Base-by-base conservation (phyloP, 768 basidiomycete species). In the Tubosaeta sp. region DNA sequence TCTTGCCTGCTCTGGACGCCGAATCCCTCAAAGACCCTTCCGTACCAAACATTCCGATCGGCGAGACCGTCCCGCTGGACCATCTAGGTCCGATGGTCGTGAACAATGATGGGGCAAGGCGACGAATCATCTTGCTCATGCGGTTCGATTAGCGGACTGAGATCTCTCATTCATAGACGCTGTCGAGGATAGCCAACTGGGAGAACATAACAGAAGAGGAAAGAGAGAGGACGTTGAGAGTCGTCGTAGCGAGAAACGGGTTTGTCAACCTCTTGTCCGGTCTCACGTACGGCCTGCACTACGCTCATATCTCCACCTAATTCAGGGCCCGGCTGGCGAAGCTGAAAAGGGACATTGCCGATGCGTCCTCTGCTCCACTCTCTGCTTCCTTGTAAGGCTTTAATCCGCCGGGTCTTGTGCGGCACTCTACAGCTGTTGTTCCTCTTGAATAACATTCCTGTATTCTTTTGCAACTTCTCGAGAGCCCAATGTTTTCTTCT, bases 181-280 rank as follows among this genome's bases (percentile, higher is more conserved):
- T 85, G 14, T 86, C 83, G 8, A 70, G 84, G 31, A 83, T 87
- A 51, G 74, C 75, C 25, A 84, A 86, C 58, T 87, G 84, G 85
- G 65, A 71, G 36, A 69, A 74, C 49, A 74, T 86, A 72, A 76
- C 82, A 2, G 70, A 77, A 12, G 59, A 69, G 16, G 83, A 88
- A 68, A 75, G 75, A 60, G 77, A 82, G 52, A 69, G 79, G 22
- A 83, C 81, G 3, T 59, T 81, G 35, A 68, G 81, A 32, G 73
- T 86, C 8, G 63, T 87, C 9, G 71, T 74, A 3, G 72, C 73
- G 29, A 72, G 82, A 51, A 82, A 82, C 57, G 73, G 71, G 80
- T 77, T 38, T 22, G 21, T 40, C 39, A 40, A 24, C 22, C 14
- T 7, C 22, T 24, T 24, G 39, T 21, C 19, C 19, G 22, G 2